Percentiles rank a stretch among this genome's conserved stretches.
These are phyloP conservation scores for Graphium sp. DNA, from an alignment of 2,329 filamentous ascomycete genomes.

Conservation along the genomic window DNA sequence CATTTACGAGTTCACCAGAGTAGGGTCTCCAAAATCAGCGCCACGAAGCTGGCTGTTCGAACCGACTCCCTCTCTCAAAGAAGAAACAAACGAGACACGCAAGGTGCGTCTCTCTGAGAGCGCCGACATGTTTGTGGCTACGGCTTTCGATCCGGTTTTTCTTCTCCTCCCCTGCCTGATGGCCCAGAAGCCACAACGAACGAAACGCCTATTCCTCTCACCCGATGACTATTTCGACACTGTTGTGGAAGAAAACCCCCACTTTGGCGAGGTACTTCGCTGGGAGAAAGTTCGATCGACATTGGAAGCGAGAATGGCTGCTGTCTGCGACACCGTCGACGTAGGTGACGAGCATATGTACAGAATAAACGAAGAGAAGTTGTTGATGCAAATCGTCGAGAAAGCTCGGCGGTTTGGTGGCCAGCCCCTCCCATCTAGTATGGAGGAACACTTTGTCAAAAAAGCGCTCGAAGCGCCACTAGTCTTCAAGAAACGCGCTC, in stretches of 20 bases:
- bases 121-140: conserved; percentile 69
- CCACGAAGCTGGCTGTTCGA: conserved; percentile 49
- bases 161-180: conserved; percentile 59
- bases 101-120: conserved; percentile 36
- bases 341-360: conserved; percentile 78
- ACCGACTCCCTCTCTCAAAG: conserved; percentile 5
- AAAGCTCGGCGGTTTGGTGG: conserved; percentile 59
- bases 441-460: conserved; percentile 74
- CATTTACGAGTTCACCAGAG: conserved; percentile 47
- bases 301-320: conserved; percentile 49
- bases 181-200: conserved; percentile 17
- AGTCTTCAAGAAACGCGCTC: conserved; percentile 41
- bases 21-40: conserved; percentile 30
- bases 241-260: conserved; percentile 33
- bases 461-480: conserved; percentile 64
- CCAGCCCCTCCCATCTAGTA: conserved; percentile 51
- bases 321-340: conserved; percentile 67
- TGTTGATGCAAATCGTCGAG: conserved; percentile 43
- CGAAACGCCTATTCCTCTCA: conserved; percentile 49
- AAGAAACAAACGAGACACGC: neutral
- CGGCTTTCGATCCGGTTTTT: conserved; percentile 71
- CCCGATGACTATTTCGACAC: conserved; percentile 57
- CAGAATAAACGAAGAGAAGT: conserved; percentile 56
- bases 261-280: conserved; percentile 40
- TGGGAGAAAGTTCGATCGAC: conserved; percentile 26